phyloP scores from a whole-genome alignment of 169 alveolate genomes.

The Eimeria brunetti region DNA sequence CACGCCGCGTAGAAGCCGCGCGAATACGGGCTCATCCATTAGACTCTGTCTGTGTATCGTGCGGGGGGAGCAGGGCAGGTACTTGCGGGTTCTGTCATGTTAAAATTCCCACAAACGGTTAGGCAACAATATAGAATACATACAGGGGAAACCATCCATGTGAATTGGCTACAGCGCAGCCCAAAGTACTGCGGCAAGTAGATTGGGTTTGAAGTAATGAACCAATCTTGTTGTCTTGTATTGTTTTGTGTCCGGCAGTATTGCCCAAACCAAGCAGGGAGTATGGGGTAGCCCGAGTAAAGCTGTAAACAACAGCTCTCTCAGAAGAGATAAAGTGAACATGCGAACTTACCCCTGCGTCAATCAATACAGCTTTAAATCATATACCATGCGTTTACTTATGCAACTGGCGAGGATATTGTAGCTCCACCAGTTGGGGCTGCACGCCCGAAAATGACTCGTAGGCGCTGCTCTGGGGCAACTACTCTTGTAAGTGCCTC shows the following conservation, averaged over 20 bases:
- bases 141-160: neutral
- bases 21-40: neutral
- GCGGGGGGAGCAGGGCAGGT: neutral
- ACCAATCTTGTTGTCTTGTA: neutral
- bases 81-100: too few relatives aligned
- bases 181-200: neutral
- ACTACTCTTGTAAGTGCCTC: neutral
- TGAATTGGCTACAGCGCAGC: neutral
- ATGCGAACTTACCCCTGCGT: neutral
- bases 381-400: neutral
- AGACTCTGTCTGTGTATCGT: neutral
- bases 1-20: neutral
- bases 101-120: neutral
- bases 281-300: neutral
- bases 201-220: neutral
- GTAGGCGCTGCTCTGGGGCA: neutral
- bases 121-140: neutral
- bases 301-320: neutral
- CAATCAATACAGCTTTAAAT: neutral
- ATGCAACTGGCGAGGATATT: neutral
- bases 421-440: neutral
- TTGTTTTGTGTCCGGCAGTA: neutral
- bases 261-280: neutral
- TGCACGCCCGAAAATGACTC: neutral
- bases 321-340: neutral